Conservation (phyloP, 1,284 basidiomycete genomes). For the Apiotrichum sp. region DNA sequence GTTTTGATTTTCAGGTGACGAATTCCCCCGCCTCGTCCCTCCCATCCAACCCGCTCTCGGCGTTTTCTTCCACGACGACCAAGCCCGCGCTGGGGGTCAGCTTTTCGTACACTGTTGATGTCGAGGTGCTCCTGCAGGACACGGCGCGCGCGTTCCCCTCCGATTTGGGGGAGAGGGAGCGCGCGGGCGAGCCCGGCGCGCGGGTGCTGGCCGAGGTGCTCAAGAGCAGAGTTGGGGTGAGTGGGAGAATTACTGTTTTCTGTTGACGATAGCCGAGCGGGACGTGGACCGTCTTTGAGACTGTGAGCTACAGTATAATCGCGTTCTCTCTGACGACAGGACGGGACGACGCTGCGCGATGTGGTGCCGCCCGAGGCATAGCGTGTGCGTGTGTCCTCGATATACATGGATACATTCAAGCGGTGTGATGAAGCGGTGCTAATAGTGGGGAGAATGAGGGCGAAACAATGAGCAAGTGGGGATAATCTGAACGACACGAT, state of each 20-base stretch:
- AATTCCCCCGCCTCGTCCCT: conserved; percentile 29
- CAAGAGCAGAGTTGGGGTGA: conserved; percentile 39
- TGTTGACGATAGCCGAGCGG: conserved; percentile 25
- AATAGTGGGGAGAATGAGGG: too few relatives aligned
- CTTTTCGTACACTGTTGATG: conserved; percentile 35
- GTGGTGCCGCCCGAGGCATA: not conserved
- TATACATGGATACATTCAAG: too few relatives aligned
- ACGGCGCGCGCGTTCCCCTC: conserved; percentile 39
- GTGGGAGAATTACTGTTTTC: conserved; percentile 1
- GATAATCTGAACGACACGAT: too few relatives aligned
- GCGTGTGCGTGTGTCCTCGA: too few relatives aligned
- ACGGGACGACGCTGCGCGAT: not conserved
- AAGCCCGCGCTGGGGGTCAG: conserved; percentile 40
- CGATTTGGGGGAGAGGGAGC: conserved; percentile 38
- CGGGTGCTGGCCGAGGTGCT: conserved; percentile 41
- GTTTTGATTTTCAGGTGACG: conserved; percentile 25
- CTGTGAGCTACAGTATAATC: conserved; percentile 24
- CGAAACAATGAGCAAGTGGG: too few relatives aligned
- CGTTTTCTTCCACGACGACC: conserved; percentile 36
- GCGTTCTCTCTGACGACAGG: not conserved
- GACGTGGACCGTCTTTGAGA: conserved; percentile 42
- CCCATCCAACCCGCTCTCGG: conserved; percentile 33
- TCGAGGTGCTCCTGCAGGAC: conserved; percentile 40
- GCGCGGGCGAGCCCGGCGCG: conserved; percentile 27
- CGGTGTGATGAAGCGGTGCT: too few relatives aligned